phyloP scores from a whole-genome alignment of 805 yeast species.

The Crinitomyces ghanaensis region DNA sequence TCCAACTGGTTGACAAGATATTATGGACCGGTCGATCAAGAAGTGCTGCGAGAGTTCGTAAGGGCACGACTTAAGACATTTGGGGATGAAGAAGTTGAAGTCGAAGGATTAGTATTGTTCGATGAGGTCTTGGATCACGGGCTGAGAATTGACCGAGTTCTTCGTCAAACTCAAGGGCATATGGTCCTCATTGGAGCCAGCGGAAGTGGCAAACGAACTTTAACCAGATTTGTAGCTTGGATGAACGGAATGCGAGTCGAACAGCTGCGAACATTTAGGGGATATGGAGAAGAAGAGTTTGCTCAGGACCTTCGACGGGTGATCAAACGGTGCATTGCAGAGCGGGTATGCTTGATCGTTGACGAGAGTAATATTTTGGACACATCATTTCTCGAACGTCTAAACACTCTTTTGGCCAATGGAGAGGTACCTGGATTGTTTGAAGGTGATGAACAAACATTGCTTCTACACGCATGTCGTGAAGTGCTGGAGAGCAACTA shows the following conservation, averaged over 20 bases:
- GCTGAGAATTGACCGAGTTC: constrained; percentile 67
- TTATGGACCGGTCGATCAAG: constrained; percentile 44
- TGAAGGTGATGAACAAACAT: constrained; percentile 53
- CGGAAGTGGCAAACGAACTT: constrained; percentile 63
- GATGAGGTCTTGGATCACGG: constrained; percentile 65
- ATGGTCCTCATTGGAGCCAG: constrained; percentile 73
- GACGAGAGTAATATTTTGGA: constrained; percentile 74
- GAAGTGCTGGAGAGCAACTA: no score
- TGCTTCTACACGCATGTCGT: constrained; percentile 42
- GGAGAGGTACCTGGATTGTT: constrained; percentile 87
- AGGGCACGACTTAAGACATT: constrained; percentile 55
- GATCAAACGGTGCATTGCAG: constrained; percentile 41
- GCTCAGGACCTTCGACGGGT: constrained; percentile 49
- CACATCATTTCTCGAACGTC: constrained; percentile 72
- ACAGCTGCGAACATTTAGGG: constrained; percentile 45
- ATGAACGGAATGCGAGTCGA: constrained; percentile 59
- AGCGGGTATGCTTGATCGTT: constrained; percentile 56
- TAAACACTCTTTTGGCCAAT: constrained; percentile 89
- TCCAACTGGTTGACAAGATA: constrained; percentile 64
- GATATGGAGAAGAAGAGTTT: constrained; percentile 51
- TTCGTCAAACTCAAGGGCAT: constrained; percentile 84
- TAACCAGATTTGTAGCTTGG: constrained; percentile 83
- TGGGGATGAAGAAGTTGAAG: constrained; percentile 65
- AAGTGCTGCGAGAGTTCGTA: constrained; percentile 43
- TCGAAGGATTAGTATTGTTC: constrained; percentile 47